Evolutionary conservation across 768 basidiomycete genomes (phyloP).

Genomic region (Suillus tomentosus): DNA sequence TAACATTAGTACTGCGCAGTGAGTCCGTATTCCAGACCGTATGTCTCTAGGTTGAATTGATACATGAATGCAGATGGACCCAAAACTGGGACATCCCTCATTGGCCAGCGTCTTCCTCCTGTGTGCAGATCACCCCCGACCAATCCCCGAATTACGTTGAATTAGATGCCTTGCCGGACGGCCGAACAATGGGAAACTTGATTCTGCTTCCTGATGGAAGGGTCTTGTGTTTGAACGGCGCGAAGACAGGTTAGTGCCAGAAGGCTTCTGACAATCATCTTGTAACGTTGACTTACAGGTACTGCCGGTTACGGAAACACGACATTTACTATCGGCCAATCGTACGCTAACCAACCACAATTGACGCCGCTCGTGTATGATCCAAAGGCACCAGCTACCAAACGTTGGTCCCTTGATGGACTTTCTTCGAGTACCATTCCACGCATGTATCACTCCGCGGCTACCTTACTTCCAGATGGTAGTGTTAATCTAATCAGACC

Average conservation of each 20-base stretch:
- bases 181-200: slow-evolving; percentile 73
- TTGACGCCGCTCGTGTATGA: slow-evolving; percentile 67
- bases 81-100: slow-evolving; percentile 53
- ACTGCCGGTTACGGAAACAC: slow-evolving; percentile 69
- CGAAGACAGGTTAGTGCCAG: slow-evolving; percentile 35
- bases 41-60: slow-evolving; percentile 2
- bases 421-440: slow-evolving; percentile 61
- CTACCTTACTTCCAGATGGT: slow-evolving; percentile 69
- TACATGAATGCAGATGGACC: slow-evolving; percentile 43
- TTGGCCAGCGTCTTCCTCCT: slow-evolving; percentile 67
- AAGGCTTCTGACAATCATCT: background rate
- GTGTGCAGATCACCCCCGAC: slow-evolving; percentile 81
- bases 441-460: slow-evolving; percentile 81
- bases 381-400: slow-evolving; percentile 57
- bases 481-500: slow-evolving; percentile 13
- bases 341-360: slow-evolving; percentile 65
- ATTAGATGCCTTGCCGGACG: slow-evolving; percentile 69
- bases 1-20: slow-evolving; percentile 52
- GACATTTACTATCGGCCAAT: slow-evolving; percentile 58
- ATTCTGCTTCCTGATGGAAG: slow-evolving; percentile 71
- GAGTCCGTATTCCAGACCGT: slow-evolving; percentile 26
- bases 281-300: slow-evolving; percentile 33
- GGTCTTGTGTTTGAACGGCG: slow-evolving; percentile 71
- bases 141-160: slow-evolving; percentile 53
- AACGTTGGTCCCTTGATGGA: slow-evolving; percentile 67